Evolutionary conservation across 2,329 filamentous ascomycete species (phyloP), one percentile per base, ranked within the genome.

Genomic region (Botrytis medusae): DNA sequence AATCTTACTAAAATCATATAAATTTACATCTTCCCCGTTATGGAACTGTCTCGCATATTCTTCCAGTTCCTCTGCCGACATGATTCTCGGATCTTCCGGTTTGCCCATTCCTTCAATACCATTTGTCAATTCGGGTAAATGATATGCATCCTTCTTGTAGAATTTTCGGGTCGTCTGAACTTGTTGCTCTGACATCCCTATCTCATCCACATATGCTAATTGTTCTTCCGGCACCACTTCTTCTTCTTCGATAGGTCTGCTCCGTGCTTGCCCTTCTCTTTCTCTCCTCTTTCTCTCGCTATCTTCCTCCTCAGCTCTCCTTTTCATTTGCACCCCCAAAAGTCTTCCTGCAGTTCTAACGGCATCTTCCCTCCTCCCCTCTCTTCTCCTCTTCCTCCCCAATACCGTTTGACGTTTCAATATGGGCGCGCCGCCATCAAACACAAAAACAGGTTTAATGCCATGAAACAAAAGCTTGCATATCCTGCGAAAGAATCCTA

Each of bases 1-100:
- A 78, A 99, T 99, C 83, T 98, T 98, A 80, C 93, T 97, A 81
- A 99, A 99, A 83, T 98, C 95, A 82, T 98, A 98, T 8, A 95
- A 83, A 76, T 91, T 91, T 78, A 98, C 92, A 81, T 98, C 95
- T 82, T 98, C 94, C 72, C 96, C 96, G 74, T 90, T 90, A 79
- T 98, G 90, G 79, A 98, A 98, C 76, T 98, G 95, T 69, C 91
- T 87, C 4, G 97, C 95, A 81, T 99, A 99, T 77, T 95, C 92
- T 83, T 98, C 94, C 74, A 99, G 84, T 81, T 99, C 95, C 79
- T 97, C 94, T 37, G 97, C 88, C 71, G 92, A 97, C 96, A 99
- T 98, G 78, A 99, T 95, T 25, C 97, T 89, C 5, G 95, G 95
- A 82, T 99, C 96, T 75, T 98, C 93, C 6, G 93, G 92, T 70